Evolutionary conservation across 108 stramenopile genomes (phyloP), one percentile per base, ranked within the genome.

Genomic region (Nitzschia inconspicua): DNA sequence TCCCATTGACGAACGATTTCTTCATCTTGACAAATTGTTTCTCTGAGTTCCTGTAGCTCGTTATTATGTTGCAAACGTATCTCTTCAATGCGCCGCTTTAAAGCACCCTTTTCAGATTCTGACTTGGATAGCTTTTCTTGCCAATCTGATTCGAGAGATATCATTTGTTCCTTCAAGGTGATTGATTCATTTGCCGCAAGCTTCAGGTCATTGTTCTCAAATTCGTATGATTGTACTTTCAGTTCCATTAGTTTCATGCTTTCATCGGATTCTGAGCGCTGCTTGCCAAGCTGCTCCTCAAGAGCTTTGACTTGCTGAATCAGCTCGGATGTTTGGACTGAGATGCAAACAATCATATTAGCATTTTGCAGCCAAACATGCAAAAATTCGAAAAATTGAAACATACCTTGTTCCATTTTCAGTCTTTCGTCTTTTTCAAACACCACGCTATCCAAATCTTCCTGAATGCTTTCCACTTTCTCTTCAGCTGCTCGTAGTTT

Each of bases 201-300:
- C 20, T 36, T 10, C 13, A 51, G 40, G 1, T 40, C 3, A 7
- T 49, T 29, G n/a, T 25, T 26, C 25, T 42, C 28, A 19, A 19
- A 2, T 30, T 52, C 49, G 49, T 19, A 25, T n/a, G 27, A 9
- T 19, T 18, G 30, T 36, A 56, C 10, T 37, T 56, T 11, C 48
- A 36, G 37, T 68, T 44, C 54, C 44, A 63, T 3, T 44, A n/a
- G 27, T 22, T 36, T 7, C 35, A 74, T 56, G 5, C 23, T 10
- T 2, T 74, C 41, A 3, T 19, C 22, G 2, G 40, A 22, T 26
- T 57, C 61, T 1, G 11, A n/a, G 22, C 57, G 30, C 4, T 57
- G 20, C 10, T 56, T 35, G 2, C 42, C 18, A 19, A 64, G 54
- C 44, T 77, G 50, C 31, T 77, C 60, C 29, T 72, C 42, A 64